phyloP scores from a whole-genome alignment of 345 rosid species.

The Trapa bicornis region DNA sequence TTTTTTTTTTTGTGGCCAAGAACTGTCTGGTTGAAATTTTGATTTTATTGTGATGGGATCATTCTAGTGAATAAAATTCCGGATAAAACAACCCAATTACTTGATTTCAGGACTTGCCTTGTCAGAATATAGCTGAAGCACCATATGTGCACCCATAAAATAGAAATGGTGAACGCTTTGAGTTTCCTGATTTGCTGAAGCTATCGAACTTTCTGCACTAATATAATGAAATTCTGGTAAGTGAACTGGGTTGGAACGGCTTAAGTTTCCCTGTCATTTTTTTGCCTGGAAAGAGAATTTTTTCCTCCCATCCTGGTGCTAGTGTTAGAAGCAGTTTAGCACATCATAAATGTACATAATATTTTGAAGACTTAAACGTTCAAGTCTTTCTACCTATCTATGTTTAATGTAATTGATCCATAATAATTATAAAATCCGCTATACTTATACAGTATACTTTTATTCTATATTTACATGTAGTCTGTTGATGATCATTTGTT shows the following conservation, averaged over 20 bases:
- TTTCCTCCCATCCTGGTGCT: no score
- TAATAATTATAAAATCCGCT: no score
- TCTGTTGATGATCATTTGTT: background rate
- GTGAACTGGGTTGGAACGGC: background rate
- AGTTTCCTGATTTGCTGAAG: slow-evolving; percentile 1
- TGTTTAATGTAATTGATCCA: no score
- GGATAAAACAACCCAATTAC: background rate
- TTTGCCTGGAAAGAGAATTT: no score
- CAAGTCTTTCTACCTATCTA: no score
- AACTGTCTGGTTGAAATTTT: background rate
- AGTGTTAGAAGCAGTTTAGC: no score
- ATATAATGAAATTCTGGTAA: background rate
- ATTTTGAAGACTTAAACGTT: no score
- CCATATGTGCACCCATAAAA: background rate
- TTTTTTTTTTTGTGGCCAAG: no score
- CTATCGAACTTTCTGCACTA: background rate
- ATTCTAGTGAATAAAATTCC: background rate
- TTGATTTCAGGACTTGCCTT: background rate
- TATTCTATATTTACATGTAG: background rate
- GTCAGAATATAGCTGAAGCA: background rate
- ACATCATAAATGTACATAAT: no score
- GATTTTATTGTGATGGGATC: background rate
- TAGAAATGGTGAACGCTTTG: background rate
- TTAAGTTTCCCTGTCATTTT: background rate
- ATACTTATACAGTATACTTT: no score